A percentile compares a stretch with the other conserved stretches of the same genome.
phyloP scores from a whole-genome alignment of 1,284 basidiomycete species.

The Ceratobasidium sp. region DNA sequence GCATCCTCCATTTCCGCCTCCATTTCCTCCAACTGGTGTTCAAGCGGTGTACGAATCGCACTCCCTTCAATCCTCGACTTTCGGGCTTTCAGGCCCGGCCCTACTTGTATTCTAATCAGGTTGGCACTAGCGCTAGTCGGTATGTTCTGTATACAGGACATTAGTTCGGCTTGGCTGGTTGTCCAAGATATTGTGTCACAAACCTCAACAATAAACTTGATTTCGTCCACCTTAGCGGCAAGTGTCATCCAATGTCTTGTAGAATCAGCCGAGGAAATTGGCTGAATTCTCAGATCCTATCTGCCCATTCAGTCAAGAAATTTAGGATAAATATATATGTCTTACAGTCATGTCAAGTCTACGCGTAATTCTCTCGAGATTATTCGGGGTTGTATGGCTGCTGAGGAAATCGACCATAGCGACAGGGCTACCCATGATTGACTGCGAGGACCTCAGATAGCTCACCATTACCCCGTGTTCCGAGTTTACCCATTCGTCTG shows the following conservation, averaged over 20 bases:
- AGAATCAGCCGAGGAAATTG: slow-evolving; percentile 16
- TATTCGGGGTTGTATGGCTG: background rate
- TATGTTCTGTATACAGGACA: background rate
- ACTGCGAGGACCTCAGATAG: slow-evolving; percentile 6
- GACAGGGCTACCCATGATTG: slow-evolving; percentile 4
- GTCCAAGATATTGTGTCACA: background rate
- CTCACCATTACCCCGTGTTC: background rate
- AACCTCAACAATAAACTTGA: slow-evolving; percentile 25
- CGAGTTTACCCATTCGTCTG: slow-evolving; percentile 20
- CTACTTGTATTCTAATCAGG: slow-evolving; percentile 2
- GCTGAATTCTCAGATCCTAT: slow-evolving; percentile 27
- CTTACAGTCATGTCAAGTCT: slow-evolving; percentile 29
- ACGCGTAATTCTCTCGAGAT: slow-evolving; percentile 18
- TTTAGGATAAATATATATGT: too few species aligned
- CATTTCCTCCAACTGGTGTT: slow-evolving; percentile 14
- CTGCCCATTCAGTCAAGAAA: background rate
- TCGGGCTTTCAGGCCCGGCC: background rate
- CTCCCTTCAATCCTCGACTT: background rate
- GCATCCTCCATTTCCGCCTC: slow-evolving; percentile 18
- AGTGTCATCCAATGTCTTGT: slow-evolving; percentile 31
- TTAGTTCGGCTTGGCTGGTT: background rate
- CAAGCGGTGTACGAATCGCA: background rate
- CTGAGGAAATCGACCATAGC: slow-evolving; percentile 3
- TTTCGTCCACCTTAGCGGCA: slow-evolving; percentile 8
- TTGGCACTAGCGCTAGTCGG: slow-evolving; percentile 4